Evolutionary conservation across 1,139 yeast genomes (phyloP).

Genomic region (Kodamaea plutei): DNA sequence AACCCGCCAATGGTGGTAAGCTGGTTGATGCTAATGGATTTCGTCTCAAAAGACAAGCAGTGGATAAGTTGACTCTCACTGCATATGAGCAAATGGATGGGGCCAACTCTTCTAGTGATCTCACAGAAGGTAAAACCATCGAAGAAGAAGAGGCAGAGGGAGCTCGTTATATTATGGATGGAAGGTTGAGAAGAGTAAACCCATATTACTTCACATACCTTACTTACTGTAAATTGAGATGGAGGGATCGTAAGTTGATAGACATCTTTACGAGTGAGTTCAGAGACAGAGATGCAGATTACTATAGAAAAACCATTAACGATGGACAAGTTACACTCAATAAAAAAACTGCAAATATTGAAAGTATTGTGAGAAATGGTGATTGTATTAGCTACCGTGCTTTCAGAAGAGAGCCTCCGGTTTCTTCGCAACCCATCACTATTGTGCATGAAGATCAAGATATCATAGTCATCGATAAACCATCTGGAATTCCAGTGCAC

Average conservation of each 20-base stretch:
- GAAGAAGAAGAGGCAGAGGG: constrained; percentile 53
- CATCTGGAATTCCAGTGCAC: constrained; percentile 93
- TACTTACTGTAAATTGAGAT: constrained; percentile 86
- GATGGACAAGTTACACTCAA: constrained; percentile 74
- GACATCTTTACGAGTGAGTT: constrained; percentile 85
- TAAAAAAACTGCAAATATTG: constrained; percentile 57
- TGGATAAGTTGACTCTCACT: constrained; percentile 39
- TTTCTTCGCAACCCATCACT: constrained; percentile 62
- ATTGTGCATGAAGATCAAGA: constrained; percentile 79
- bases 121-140: constrained; percentile 40
- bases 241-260: constrained; percentile 77
- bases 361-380: constrained; percentile 72
- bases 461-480: constrained; percentile 84
- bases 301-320: constrained; percentile 64
- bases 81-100: constrained; percentile 44
- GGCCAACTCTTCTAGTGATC: constrained; percentile 18
- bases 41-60: constrained; percentile 40
- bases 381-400: constrained; percentile 78
- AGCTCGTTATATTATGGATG: constrained; percentile 50
- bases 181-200: constrained; percentile 63
- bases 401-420: constrained; percentile 92
- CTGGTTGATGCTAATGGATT: constrained; percentile 48
- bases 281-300: constrained; percentile 68
- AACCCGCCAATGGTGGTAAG: too few species aligned
- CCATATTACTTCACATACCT: constrained; percentile 88